Percentiles rank a stretch among this genome's conserved stretches.
Conservation (phyloP, 164 flowering plant species). For the Platanus orientalis region DNA sequence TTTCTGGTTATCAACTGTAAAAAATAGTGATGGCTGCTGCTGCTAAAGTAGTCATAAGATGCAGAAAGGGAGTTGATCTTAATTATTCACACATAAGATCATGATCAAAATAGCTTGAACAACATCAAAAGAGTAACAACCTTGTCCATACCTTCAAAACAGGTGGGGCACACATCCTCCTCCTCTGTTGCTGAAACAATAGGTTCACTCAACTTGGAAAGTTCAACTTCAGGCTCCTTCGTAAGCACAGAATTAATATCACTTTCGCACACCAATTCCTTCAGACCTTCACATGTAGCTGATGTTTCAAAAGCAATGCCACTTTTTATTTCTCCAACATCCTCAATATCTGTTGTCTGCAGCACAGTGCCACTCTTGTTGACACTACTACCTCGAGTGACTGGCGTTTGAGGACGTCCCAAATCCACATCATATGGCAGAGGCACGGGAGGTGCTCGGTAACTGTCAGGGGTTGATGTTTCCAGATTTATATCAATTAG, state of each 20-base stretch:
- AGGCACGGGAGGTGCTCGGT: constrained; percentile 73
- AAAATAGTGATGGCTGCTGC: background rate
- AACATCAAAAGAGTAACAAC: background rate
- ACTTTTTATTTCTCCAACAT: constrained; percentile 27
- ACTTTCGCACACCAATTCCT: constrained; percentile 36
- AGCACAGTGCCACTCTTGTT: constrained; percentile 20
- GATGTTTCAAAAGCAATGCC: constrained; percentile 26
- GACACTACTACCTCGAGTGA: constrained; percentile 15
- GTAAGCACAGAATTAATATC: constrained; percentile 31
- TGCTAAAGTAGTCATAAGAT: background rate
- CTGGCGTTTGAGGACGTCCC: constrained; percentile 38
- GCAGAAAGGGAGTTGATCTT: background rate
- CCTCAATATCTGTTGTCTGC: constrained; percentile 30
- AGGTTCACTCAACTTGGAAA: constrained; percentile 29
- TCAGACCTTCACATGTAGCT: constrained; percentile 29
- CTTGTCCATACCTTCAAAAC: constrained; percentile 77
- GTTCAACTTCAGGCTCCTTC: constrained; percentile 34
- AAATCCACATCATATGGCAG: constrained; percentile 62
- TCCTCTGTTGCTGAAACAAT: constrained; percentile 27
- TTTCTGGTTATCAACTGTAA: background rate
- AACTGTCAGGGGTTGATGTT: constrained; percentile 63
- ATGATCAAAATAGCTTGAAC: too few relatives aligned
- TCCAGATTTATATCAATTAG: constrained; percentile 55
- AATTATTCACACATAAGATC: background rate
- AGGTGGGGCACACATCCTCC: constrained; percentile 81